Evolutionary conservation across 75 land plant genomes (phyloP), one percentile per base, ranked within the genome.

Genomic region (Pinus taeda): DNA sequence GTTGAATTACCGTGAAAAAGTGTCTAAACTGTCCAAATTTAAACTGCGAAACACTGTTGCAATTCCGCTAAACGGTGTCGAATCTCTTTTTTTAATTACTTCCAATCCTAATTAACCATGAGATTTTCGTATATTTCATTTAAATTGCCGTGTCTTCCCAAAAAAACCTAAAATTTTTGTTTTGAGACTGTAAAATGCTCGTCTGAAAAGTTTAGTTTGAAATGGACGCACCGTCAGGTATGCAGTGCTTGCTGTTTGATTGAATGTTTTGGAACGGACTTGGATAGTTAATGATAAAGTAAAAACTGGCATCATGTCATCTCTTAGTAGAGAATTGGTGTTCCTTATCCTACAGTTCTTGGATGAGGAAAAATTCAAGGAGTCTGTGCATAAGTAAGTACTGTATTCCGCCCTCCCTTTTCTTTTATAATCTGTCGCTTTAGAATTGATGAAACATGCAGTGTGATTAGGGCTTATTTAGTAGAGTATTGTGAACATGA

Each of bases 351-450:
- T 90, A 74, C 92, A 90, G 81, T 90, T 90, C 74, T 74, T 90
- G 15, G 92, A 90, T 12, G 92, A 90, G 86, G 92, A 90, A 77
- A 90, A 90, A 76, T 90, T 90, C 78, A 90, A 88, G 78, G 92
- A 90, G 77, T 86, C 91, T 1, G 92, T 90, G 21, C 92, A 90
- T 79, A 90, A 81, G 92, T 90, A 75, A 89, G 91, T 66, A 12
- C 12, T 22, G 12, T 76, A 15, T 74, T 37, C 8, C 12, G n/a
- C 22, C 11, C 22, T 57, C 39, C 11, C 33, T 42, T 39, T 2
- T 13, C 59, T 15, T 29, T 77, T 77, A 62, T 74, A 26, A 26
- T 15, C 29, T 67, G 42, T 53, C 1, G 36, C 20, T 76, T 62
- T 55, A 55, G 4, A 29, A 39, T 39, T n/a, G 6, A n/a, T 37